Conservation (phyloP, 768 basidiomycete species). For the Suillus tomentosus region DNA sequence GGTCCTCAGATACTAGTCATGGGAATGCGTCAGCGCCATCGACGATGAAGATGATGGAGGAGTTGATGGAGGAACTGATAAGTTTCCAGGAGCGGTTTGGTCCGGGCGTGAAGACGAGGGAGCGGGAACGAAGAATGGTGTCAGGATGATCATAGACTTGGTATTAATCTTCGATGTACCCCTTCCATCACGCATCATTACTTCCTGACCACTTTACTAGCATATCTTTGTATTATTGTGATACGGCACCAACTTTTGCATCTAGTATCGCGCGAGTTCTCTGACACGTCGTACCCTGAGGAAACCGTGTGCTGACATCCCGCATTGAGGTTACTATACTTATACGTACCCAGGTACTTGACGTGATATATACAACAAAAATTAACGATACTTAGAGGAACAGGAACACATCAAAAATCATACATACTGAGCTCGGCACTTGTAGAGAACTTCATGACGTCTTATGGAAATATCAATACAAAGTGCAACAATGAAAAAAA, state of each 20-base stretch:
- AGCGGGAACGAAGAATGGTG: slow-evolving; percentile 51
- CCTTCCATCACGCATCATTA: not conserved
- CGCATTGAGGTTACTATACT: not conserved
- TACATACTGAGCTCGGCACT: not conserved
- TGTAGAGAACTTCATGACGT: not conserved
- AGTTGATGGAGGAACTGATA: slow-evolving; percentile 87
- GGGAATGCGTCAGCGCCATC: slow-evolving; percentile 20
- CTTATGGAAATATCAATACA: not conserved
- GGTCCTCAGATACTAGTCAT: slow-evolving; percentile 11
- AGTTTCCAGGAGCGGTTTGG: slow-evolving; percentile 87
- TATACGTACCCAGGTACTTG: not conserved
- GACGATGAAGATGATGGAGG: slow-evolving; percentile 88
- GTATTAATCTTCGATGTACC: slow-evolving; percentile 20
- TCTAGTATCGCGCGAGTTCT: not conserved
- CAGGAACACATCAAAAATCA: too few species aligned
- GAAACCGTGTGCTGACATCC: not conserved
- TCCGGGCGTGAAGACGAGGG: slow-evolving; percentile 51
- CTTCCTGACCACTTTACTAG: slow-evolving; percentile 6
- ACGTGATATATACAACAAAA: not conserved
- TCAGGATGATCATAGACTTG: slow-evolving; percentile 25
- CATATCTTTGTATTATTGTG: slow-evolving; percentile 13
- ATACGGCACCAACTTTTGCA: slow-evolving; percentile 5
- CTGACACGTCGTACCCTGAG: not conserved
- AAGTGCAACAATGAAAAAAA: not conserved
- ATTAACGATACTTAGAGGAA: not conserved